Conservation (phyloP, 2,329 filamentous ascomycete genomes). For the Diaporthe sp. region DNA sequence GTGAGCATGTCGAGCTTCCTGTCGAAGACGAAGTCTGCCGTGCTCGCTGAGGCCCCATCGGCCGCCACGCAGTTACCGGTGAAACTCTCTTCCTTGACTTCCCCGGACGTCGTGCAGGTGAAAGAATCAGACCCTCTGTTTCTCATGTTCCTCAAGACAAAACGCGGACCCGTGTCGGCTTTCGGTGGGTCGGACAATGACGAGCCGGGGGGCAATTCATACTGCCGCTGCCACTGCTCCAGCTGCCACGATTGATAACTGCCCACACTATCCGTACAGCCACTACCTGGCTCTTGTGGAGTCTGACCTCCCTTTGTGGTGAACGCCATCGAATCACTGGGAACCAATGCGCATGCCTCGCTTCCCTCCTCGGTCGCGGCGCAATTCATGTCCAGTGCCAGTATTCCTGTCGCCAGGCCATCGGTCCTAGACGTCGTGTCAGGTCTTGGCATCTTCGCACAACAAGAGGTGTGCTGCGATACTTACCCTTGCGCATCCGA, state of each 20-base stretch:
- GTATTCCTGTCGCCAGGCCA: not conserved
- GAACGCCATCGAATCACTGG: not conserved
- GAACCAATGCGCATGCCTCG: not conserved
- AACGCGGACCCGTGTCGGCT: slow-evolving; percentile 1
- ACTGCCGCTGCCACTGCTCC: slow-evolving; percentile 19
- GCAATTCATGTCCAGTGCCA: slow-evolving; percentile 2
- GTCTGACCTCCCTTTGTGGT: slow-evolving; percentile 1
- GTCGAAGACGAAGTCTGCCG: slow-evolving; percentile 7
- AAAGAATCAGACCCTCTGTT: not conserved
- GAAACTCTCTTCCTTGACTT: not conserved
- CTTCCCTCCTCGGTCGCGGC: not conserved
- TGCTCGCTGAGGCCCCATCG: not conserved
- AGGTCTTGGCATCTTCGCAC: not conserved
- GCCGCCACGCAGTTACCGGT: not conserved
- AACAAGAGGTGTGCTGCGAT: not conserved
- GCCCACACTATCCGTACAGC: not conserved
- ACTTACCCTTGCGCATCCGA: slow-evolving; percentile 48
- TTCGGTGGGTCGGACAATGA: not conserved
- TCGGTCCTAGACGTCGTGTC: not conserved
- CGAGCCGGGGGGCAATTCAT: not conserved
- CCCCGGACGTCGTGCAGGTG: not conserved
- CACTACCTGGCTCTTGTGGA: not conserved
- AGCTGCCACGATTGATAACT: slow-evolving; percentile 4
- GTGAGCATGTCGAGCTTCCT: slow-evolving; percentile 22
- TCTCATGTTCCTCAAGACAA: slow-evolving; percentile 6